These are phyloP conservation scores for Nepenthes gracilis DNA, from an alignment of 148 eudicot genomes.

Conservation along the genomic window DNA sequence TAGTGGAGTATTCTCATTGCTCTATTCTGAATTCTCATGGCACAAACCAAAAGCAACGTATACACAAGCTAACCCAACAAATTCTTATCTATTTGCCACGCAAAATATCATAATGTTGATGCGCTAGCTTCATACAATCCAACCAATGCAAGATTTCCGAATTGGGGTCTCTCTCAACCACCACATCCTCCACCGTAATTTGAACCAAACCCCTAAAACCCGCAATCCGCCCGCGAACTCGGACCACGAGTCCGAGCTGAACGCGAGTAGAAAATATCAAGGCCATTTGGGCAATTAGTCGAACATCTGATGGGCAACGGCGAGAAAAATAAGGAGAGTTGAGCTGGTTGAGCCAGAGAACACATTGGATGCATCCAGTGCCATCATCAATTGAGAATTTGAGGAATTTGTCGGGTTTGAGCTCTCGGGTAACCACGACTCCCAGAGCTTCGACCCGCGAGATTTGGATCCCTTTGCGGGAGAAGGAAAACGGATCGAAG, in stretches of 20 bases:
- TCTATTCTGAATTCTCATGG: no score
- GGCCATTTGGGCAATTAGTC: slow-evolving; percentile 39
- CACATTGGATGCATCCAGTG: slow-evolving; percentile 59
- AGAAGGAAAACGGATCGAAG: slow-evolving; percentile 25
- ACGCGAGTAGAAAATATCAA: slow-evolving; percentile 18
- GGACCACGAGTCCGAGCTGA: slow-evolving; percentile 37
- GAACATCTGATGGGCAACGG: slow-evolving; percentile 56
- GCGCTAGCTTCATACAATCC: slow-evolving; percentile 50
- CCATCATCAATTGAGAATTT: slow-evolving; percentile 69
- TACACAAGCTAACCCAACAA: no score
- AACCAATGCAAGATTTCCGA: slow-evolving; percentile 74
- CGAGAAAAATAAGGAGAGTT: slow-evolving; percentile 51
- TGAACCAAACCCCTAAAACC: slow-evolving; percentile 52
- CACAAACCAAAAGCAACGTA: no score
- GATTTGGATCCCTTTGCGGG: slow-evolving; percentile 25
- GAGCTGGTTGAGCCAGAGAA: slow-evolving; percentile 77
- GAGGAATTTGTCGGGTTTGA: slow-evolving; percentile 53
- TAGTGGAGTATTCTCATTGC: no score
- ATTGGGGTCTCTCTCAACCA: slow-evolving; percentile 60
- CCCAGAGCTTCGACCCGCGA: slow-evolving; percentile 65
- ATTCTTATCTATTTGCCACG: no score
- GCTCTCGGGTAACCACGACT: slow-evolving; percentile 45
- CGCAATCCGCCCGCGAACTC: slow-evolving; percentile 58
- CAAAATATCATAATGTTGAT: slow-evolving; percentile 20
- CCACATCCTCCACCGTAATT: slow-evolving; percentile 70